These are phyloP conservation scores for Lupinus albus DNA, from an alignment of 306 rosid species.

Conservation along the genomic window DNA sequence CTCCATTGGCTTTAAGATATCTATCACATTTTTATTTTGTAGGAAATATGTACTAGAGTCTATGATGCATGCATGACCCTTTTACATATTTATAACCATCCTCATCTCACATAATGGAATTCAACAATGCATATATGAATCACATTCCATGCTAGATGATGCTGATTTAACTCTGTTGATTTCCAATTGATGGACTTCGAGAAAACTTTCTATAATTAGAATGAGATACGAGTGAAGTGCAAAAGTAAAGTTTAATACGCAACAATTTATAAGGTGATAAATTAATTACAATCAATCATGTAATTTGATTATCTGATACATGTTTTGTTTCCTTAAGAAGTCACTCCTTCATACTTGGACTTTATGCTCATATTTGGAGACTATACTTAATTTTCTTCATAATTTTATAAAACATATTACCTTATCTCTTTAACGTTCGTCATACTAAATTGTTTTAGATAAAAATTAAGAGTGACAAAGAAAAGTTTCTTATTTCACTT, in stretches of 20 bases:
- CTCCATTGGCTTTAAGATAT: background rate
- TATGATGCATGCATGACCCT: background rate
- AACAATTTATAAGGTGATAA: background rate
- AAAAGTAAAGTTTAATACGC: constrained; percentile 1
- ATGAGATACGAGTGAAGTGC: background rate
- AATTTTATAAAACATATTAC: background rate
- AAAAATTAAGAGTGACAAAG: background rate
- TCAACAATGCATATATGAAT: constrained; percentile 24
- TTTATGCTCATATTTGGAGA: constrained; percentile 7
- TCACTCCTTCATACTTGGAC: background rate
- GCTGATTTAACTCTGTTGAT: constrained; percentile 3
- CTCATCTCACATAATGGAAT: constrained; percentile 14
- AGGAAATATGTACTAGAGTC: background rate
- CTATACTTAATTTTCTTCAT: background rate
- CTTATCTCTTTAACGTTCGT: background rate
- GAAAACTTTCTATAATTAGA: constrained; percentile 30
- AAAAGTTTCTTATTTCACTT: constrained; percentile 1
- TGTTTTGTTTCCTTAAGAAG: background rate
- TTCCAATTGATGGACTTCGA: constrained; percentile 30
- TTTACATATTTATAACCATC: background rate
- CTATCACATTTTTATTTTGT: background rate
- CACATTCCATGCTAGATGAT: constrained; percentile 9
- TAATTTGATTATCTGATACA: background rate
- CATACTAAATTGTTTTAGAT: background rate
- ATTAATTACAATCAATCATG: background rate